Evolutionary conservation across 2,329 filamentous ascomycete genomes (phyloP), one percentile per base, ranked within the genome.

Genomic region (Colletotrichum lindemuthianum): DNA sequence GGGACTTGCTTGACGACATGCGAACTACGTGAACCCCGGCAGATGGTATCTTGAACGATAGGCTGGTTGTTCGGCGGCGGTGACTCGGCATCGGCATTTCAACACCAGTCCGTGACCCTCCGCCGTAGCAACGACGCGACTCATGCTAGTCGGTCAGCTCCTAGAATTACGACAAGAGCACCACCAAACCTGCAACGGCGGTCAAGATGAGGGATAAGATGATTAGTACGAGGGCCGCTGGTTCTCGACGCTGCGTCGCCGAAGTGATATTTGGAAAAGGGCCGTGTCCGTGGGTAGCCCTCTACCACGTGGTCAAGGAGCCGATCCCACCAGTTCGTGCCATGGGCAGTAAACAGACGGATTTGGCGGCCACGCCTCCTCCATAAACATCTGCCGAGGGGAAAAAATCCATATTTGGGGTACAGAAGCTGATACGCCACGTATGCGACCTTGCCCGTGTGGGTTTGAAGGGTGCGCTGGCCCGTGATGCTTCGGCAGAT

Each of bases 341-440:
- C 45, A 56, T 48, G 45, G 58, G 39, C 56, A 49, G 41, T 11
- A 59, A 53, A 52, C 48, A 49, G 41, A 59, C 48, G 54, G 47
- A 51, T 15, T 33, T 24, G 15, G 13, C 11, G 40, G 48, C 6
- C 24, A 32, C 36, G 15, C 44, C 43, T 36, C 37, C 34, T 51
- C 48, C 13, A 39, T 34, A 50, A 12, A n/a, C 48, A 66, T 64
- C 63, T 66, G 63, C 63, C 63, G 63, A 66, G 47, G 16, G 43
- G 16, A 24, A 24, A 4, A 24, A 24, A 4, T 24, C 5, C 24
- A 24, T 13, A 8, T 37, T 65, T 57, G 41, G 43, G 54, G 59
- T 64, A 41, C 32, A 33, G 41, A 34, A 58, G 58, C 43, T 64
- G 49, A 41, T 32, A 54, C 43, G 63, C 59, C 53, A 66, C 53